Base-by-base conservation (phyloP, 352 stramenopile species). In the Thalassiosira livingstoniorum region DNA sequence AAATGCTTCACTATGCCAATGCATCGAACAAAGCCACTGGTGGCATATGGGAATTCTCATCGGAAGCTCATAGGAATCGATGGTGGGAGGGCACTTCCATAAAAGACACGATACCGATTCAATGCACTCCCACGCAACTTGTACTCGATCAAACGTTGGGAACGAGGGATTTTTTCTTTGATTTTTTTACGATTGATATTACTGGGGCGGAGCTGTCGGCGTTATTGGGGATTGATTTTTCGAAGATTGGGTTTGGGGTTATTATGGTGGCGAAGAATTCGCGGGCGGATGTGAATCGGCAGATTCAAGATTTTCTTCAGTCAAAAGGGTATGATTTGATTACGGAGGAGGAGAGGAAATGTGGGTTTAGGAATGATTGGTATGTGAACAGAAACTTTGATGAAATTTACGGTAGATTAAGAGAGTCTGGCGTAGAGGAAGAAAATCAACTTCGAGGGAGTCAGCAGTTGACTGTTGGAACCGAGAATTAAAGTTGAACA, bases 11-110 rank as follows among this genome's bases (percentile, higher is more conserved):
- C n/a, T 84, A 72, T 57, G 68, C 53, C n/a, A 25, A 58, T 47
- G 60, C 23, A 47, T 68, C 67, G 2, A 29, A 62, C 29, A 82
- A 72, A 21, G 39, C 55, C 35, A 54, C 47, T 1, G 31, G 45
- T 13, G 78, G 78, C 5, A 75, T 85, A 54, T 85, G 78, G 78
- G 78, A 85, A 42, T 85, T 74, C 29, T 51, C 78, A 4, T 78
- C 21, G 31, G 63, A 76, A 47, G 5, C 37, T 2, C 65, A 82
- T 74, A 31, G 78, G 21, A 51, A 85, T 27, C 45, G 69, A 58
- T 81, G 43, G 35, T 85, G 78, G 78, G 57, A 53, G 2, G 75
- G 70, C 47, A 82, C 81, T 35, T 82, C 78, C 31, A 54, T 85
- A 13, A 77, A 76, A 37, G 15, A 85, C 29, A 63, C 78, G 29